These are phyloP conservation scores for Cinchona pubescens DNA, from an alignment of 257 asterid genomes.

Conservation along the genomic window DNA sequence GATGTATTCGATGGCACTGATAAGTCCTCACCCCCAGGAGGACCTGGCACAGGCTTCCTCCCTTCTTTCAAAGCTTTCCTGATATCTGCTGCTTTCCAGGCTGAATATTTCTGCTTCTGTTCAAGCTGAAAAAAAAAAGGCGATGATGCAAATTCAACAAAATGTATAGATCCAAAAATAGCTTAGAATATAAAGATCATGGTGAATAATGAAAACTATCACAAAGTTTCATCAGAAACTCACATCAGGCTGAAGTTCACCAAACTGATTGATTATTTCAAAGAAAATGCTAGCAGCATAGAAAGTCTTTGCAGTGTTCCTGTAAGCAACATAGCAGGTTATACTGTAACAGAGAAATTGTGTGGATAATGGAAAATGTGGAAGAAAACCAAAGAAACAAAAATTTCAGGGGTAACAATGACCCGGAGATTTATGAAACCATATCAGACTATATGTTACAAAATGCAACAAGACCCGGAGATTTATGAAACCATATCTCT, in stretches of 20 bases:
- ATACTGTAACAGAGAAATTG: not conserved
- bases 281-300: slow-evolving; percentile 97
- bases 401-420: not conserved
- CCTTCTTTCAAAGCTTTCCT: slow-evolving; percentile 98
- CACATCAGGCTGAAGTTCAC: slow-evolving; percentile 86
- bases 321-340: slow-evolving; percentile 28
- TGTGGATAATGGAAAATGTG: not conserved
- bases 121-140: slow-evolving; percentile 59
- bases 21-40: slow-evolving; percentile 81
- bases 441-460: no score
- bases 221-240: slow-evolving; percentile 27
- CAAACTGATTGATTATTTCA: slow-evolving; percentile 88
- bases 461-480: no score
- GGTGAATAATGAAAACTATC: not conserved
- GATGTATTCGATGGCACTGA: slow-evolving; percentile 40
- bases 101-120: slow-evolving; percentile 96
- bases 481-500: no score
- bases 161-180: not conserved
- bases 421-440: no score
- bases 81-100: slow-evolving; percentile 98
- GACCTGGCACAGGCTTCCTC: slow-evolving; percentile 86
- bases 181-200: not conserved
- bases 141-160: slow-evolving; percentile 3
- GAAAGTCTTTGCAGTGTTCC: slow-evolving; percentile 96
- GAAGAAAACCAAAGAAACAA: not conserved